These are phyloP conservation scores for Uncinocarpus reesii DNA, from an alignment of 2,329 filamentous ascomycete genomes.

Conservation along the genomic window DNA sequence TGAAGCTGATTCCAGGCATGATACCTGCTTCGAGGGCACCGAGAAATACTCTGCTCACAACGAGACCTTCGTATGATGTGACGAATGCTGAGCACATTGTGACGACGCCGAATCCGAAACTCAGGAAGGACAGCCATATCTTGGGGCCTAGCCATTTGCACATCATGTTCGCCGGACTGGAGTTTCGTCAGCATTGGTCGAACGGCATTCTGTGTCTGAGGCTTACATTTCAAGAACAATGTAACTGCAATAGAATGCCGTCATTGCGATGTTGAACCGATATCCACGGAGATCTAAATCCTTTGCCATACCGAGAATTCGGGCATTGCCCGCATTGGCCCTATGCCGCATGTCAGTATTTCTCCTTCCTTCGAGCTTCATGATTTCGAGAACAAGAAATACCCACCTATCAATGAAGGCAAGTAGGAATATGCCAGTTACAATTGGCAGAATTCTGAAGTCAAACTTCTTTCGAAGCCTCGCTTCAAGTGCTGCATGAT, in stretches of 20 bases:
- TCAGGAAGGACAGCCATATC: conserved; percentile 9
- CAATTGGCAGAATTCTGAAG: conserved; percentile 3
- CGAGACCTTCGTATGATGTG: conserved; percentile 6
- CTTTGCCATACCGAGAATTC: conserved; percentile 10
- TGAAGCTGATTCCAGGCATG: conserved; percentile 11
- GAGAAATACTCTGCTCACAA: conserved; percentile 1
- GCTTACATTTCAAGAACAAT: conserved; percentile 10
- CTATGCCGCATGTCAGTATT: neutral
- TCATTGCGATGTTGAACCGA: conserved; percentile 11
- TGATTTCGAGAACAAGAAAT: neutral
- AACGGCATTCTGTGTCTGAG: neutral
- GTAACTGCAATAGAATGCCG: conserved; percentile 8
- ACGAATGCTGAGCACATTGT: conserved; percentile 10
- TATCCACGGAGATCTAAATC: conserved; percentile 5
- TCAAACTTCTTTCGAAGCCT: conserved; percentile 8
- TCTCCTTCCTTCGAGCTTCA: neutral
- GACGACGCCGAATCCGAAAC: conserved; percentile 8
- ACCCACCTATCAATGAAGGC: conserved; percentile 9
- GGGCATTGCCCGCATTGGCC: conserved; percentile 7
- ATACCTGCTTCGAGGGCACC: conserved; percentile 8
- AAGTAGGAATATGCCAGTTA: conserved; percentile 7
- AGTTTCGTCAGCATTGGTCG: neutral
- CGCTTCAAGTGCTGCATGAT: neutral
- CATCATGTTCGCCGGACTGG: conserved; percentile 9
- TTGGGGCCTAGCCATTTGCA: conserved; percentile 9